Percentiles rank a stretch among this genome's conserved stretches.
These are phyloP conservation scores for Orbilia blumenaviensis DNA, from an alignment of 2,329 filamentous ascomycete genomes.

Conservation along the genomic window DNA sequence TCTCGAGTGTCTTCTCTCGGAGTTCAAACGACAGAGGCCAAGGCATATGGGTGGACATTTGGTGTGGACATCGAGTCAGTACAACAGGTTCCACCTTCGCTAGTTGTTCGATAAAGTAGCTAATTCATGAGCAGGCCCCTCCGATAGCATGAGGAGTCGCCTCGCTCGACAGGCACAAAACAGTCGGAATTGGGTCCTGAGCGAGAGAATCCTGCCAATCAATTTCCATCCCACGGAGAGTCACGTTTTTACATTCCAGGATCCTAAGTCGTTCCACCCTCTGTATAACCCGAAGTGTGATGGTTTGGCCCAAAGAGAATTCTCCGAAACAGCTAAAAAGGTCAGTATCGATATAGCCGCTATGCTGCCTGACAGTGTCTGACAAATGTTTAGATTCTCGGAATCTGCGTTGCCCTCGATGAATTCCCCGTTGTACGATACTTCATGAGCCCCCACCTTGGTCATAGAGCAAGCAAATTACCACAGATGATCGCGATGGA, in stretches of 20 bases:
- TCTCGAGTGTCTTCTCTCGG: constrained; percentile 91
- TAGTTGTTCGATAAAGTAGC: constrained; percentile 56
- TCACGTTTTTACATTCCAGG: constrained; percentile 86
- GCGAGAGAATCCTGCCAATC: constrained; percentile 82
- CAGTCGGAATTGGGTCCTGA: constrained; percentile 74
- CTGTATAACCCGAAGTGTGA: constrained; percentile 93
- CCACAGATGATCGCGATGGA: constrained; percentile 89
- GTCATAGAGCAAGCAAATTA: constrained; percentile 86
- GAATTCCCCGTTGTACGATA: constrained; percentile 95
- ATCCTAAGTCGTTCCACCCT: constrained; percentile 94
- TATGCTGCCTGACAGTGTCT: not conserved
- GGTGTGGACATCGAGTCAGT: constrained; percentile 79
- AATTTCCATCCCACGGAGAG: constrained; percentile 93
- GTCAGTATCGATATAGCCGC: constrained; percentile 63
- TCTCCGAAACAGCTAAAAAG: constrained; percentile 88
- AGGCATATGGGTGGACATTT: constrained; percentile 78
- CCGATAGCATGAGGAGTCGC: constrained; percentile 17
- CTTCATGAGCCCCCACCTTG: constrained; percentile 73
- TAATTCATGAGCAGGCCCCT: constrained; percentile 15
- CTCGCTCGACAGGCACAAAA: constrained; percentile 4
- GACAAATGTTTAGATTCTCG: constrained; percentile 71
- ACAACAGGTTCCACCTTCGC: constrained; percentile 12
- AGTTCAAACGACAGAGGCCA: constrained; percentile 78
- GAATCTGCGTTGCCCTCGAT: constrained; percentile 88
- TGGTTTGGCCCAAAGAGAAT: constrained; percentile 79